Evolutionary conservation across 2,329 filamentous ascomycete species (phyloP), one percentile per base, ranked within the genome.

Genomic region (Hymenoscyphus fraxineus): DNA sequence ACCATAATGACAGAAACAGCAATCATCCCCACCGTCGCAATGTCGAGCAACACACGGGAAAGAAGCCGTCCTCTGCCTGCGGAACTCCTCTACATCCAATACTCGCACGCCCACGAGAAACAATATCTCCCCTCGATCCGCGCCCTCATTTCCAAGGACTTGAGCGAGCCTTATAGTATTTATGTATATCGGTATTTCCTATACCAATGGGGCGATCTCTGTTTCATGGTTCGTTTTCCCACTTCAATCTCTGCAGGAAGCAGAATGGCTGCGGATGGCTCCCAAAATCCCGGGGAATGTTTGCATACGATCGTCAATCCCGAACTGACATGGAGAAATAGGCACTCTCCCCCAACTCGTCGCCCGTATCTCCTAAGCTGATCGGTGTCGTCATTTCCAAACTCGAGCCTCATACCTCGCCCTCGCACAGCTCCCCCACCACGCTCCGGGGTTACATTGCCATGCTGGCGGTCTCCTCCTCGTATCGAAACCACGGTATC

Each of bases 181-280:
- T 99, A 99, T 80, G 95, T 99, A 65, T 99, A 98, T 78, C 88
- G 95, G 39, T 99, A 99, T 77, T 99, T 99, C 73, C 81, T 99
- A 19, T 97, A 96, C 75, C 93, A 98, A 84, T 99, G 95, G 95
- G 91, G 91, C 5, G 90, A 98, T 74, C 81, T 99, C n/a, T 99
- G 95, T 78, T 98, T 92, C 78, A 91, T 98, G 88, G 93, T 94
- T 79, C 40, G 75, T 61, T 55, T 39, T 56, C 32, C 32, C 55
- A 19, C 19, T 47, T 47, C 54, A 22, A 51, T 47, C 35, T 22
- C 27, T 59, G 44, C 27, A 68, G 40, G 19, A 54, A 22, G 40
- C 3, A 54, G 9, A 27, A 27, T 9, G 2, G 35, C 35, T 3
- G 35, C 6, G 19, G 9, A 15, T 54, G 19, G 47, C 22, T 1